Evolutionary conservation across 495 filamentous ascomycete genomes (phyloP), one percentile per base, ranked within the genome.

Genomic region (Xylaria grammica): DNA sequence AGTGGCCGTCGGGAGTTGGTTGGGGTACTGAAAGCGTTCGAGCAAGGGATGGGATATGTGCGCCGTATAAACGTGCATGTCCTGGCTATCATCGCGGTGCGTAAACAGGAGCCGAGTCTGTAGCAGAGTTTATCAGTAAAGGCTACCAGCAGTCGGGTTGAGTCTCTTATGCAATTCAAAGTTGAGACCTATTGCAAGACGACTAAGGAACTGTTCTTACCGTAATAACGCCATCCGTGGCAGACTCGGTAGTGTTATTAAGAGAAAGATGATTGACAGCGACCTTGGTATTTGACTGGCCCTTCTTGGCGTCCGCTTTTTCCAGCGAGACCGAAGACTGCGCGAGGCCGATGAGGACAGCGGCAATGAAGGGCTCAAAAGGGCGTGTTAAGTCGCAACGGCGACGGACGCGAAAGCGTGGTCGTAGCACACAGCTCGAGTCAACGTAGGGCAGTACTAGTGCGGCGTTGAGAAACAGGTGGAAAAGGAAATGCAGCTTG

Each of bases 31-130:
- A 9, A 48, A 48, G 45, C 45, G 45, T 0, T 48, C 45, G 20
- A 48, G 45, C 19, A 48, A 24, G 45, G 19, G 4, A 24, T 26
- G 45, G 45, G 45, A 48, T 24, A 48, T 9, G 8, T 24, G 45
- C 20, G 45, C 45, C 2, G 45, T 48, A 48, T 48, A 48, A 9
- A 48, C 45, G 45, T 48, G 45, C 45, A 48, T 48, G 45, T 22
- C 20, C 19, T 48, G 2, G 45, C 19, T 9, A 24, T 48, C 45
- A 9, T 48, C 20, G 19, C 45, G 45, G 45, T 48, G 19, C 45
- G 45, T 48, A 24, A 48, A 48, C 1, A 48, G 11, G 3, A 48
- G 45, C 45, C 19, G 45, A 36, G 34, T 36, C 34, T 36, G 34
- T 36, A 36, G 34, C 34, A 11, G 34, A 36, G 34, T 5, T 36